Conservation (phyloP, 306 rosid species). For the Castanopsis chinensis region DNA sequence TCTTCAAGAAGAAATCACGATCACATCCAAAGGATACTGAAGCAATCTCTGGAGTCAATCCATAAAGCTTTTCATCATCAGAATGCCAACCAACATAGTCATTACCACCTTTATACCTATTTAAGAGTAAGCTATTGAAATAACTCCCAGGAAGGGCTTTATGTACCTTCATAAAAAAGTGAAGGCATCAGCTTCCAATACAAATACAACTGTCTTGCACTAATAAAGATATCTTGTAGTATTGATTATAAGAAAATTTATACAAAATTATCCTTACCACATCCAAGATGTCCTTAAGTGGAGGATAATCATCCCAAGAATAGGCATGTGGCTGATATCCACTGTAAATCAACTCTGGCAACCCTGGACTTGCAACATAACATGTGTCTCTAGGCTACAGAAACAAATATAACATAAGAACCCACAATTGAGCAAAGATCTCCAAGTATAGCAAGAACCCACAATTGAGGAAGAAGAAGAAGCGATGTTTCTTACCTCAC, state of each 20-base stretch:
- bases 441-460: background rate
- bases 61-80: conserved; percentile 91
- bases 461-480: too few relatives aligned
- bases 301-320: conserved; percentile 86
- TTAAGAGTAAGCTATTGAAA: conserved; percentile 84
- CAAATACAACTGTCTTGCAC: background rate
- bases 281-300: conserved; percentile 65
- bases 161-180: conserved; percentile 57
- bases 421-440: background rate
- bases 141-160: conserved; percentile 86
- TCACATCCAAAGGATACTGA: conserved; percentile 85
- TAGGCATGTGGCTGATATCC: conserved; percentile 78
- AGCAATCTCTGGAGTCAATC: conserved; percentile 79
- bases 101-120: conserved; percentile 82
- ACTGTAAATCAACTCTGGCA: conserved; percentile 72
- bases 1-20: conserved; percentile 82
- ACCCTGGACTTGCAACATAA: conserved; percentile 81
- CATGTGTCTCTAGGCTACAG: conserved; percentile 91
- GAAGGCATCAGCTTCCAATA: conserved; percentile 4
- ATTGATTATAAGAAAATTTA: conserved; percentile 9
- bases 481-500: too few relatives aligned
- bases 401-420: conserved; percentile 7
- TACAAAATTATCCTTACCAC: conserved; percentile 44
- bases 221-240: conserved; percentile 11
- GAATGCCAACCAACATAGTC: conserved; percentile 96